Evolutionary conservation across 768 basidiomycete genomes (phyloP).

Genomic region (Melanogaster broomeanus): DNA sequence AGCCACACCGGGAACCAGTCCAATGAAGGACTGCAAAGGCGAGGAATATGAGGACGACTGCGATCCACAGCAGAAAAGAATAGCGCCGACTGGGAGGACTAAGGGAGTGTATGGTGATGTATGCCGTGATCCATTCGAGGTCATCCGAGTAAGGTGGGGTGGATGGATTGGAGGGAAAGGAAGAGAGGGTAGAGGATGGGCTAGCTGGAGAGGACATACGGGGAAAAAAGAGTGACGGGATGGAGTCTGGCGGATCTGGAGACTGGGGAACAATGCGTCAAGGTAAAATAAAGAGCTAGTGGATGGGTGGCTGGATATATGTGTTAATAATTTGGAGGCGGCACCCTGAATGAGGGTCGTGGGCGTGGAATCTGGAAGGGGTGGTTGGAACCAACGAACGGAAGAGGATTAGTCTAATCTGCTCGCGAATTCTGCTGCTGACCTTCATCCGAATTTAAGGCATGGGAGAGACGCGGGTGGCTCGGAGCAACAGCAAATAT

Average conservation of each 20-base stretch:
- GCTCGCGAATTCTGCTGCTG: too few relatives aligned
- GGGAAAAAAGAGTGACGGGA: not conserved
- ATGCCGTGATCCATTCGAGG: conserved; percentile 55
- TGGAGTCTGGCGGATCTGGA: too few relatives aligned
- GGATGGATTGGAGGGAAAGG: conserved; percentile 37
- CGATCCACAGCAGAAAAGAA: conserved; percentile 61
- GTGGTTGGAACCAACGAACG: too few relatives aligned
- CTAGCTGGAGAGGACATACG: conserved; percentile 2
- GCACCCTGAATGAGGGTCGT: too few relatives aligned
- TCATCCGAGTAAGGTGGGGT: conserved; percentile 46
- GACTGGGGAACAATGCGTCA: too few relatives aligned
- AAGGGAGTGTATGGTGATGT: conserved; percentile 57
- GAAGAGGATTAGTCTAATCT: too few relatives aligned
- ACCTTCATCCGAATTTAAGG: too few relatives aligned
- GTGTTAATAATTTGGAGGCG: not conserved
- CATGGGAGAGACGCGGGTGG: too few relatives aligned
- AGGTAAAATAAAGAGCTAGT: not conserved
- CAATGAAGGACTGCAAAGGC: conserved; percentile 43
- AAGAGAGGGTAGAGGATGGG: conserved; percentile 6
- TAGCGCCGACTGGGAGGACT: conserved; percentile 54
- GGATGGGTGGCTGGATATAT: not conserved
- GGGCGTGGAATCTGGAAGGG: too few relatives aligned
- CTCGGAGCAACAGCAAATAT: conserved; percentile 19
- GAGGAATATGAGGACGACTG: conserved; percentile 44
- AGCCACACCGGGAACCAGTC: conserved; percentile 42